phyloP scores from a whole-genome alignment of 2,329 filamentous ascomycete species.

The Ascochyta koolunga region DNA sequence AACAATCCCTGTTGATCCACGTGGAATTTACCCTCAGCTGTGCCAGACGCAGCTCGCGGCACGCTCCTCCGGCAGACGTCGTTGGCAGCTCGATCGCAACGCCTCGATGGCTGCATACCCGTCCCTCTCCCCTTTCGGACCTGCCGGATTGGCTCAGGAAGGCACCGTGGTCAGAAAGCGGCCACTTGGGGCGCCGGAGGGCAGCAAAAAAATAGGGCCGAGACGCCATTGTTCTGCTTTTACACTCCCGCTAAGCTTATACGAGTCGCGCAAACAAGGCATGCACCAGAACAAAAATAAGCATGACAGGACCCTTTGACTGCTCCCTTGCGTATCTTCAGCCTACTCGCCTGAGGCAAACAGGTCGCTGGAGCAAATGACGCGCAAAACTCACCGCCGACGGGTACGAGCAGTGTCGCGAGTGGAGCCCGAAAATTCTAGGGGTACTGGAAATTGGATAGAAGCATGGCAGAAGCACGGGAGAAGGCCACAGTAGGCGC shows the following conservation, averaged over 20 bases:
- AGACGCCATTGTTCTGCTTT: slow-evolving; percentile 22
- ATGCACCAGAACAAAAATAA: slow-evolving; percentile 41
- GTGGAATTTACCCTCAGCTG: slow-evolving; percentile 36
- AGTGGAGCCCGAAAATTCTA: slow-evolving; percentile 32
- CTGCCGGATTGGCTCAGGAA: slow-evolving; percentile 18
- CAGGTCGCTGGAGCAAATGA: slow-evolving; percentile 21
- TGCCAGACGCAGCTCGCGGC: slow-evolving; percentile 10
- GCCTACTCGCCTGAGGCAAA: slow-evolving; percentile 24
- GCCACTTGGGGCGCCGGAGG: slow-evolving; percentile 27
- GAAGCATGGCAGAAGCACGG: slow-evolving; percentile 48
- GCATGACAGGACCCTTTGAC: slow-evolving; percentile 28
- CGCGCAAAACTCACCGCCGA: slow-evolving; percentile 36
- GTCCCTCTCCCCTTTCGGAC: slow-evolving; percentile 24
- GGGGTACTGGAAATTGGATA: slow-evolving; percentile 38
- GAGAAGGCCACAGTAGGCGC: slow-evolving; percentile 42
- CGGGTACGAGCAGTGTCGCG: slow-evolving; percentile 21
- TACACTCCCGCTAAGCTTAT: slow-evolving; percentile 29
- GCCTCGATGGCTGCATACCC: slow-evolving; percentile 22
- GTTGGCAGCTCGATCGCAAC: slow-evolving; percentile 8
- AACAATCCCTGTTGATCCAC: slow-evolving; percentile 38
- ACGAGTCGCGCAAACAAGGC: slow-evolving; percentile 39
- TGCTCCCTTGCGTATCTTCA: slow-evolving; percentile 26
- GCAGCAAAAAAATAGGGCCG: slow-evolving; percentile 19
- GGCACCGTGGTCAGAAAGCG: slow-evolving; percentile 13
- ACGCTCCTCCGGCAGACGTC: slow-evolving; percentile 9